Evolutionary conservation across 352 stramenopile species (phyloP).

Genomic region (Pythium inflatum): DNA sequence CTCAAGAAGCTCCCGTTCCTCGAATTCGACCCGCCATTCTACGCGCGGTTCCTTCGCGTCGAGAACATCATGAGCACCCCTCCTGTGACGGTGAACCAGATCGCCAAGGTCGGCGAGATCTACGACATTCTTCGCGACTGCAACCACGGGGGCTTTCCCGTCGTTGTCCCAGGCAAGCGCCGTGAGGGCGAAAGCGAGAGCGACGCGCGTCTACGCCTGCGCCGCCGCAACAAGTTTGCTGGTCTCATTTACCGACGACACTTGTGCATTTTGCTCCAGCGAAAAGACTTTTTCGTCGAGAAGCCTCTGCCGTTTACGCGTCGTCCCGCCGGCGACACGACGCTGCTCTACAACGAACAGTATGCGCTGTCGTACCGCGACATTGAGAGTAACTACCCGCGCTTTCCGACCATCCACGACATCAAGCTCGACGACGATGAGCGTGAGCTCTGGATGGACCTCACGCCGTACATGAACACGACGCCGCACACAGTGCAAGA

Average conservation of each 20-base stretch:
- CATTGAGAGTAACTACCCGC: constrained; percentile 84
- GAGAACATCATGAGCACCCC: constrained; percentile 80
- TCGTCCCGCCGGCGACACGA: constrained; percentile 75
- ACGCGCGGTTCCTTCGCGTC: constrained; percentile 72
- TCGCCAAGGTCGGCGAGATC: constrained; percentile 78
- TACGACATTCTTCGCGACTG: constrained; percentile 74
- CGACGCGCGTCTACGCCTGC: constrained; percentile 27
- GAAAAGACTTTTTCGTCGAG: constrained; percentile 86
- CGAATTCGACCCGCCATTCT: constrained; percentile 93
- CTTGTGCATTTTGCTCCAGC: constrained; percentile 77
- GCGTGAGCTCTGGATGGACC: constrained; percentile 89
- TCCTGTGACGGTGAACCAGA: constrained; percentile 65
- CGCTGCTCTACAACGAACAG: constrained; percentile 85
- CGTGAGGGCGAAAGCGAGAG: constrained; percentile 42
- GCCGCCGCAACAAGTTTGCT: constrained; percentile 52
- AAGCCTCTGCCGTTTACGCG: constrained; percentile 80
- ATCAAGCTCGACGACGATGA: constrained; percentile 93
- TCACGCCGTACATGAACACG: constrained; percentile 98
- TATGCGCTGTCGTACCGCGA: constrained; percentile 85
- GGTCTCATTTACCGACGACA: constrained; percentile 82
- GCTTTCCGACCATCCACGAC: constrained; percentile 79
- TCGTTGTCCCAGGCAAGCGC: constrained; percentile 52
- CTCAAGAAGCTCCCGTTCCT: constrained; percentile 97
- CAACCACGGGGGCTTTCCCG: constrained; percentile 77
- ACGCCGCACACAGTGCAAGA: constrained; percentile 96